phyloP scores from a whole-genome alignment of 2,329 filamentous ascomycete genomes.

The Colletotrichum gloeosporioides region DNA sequence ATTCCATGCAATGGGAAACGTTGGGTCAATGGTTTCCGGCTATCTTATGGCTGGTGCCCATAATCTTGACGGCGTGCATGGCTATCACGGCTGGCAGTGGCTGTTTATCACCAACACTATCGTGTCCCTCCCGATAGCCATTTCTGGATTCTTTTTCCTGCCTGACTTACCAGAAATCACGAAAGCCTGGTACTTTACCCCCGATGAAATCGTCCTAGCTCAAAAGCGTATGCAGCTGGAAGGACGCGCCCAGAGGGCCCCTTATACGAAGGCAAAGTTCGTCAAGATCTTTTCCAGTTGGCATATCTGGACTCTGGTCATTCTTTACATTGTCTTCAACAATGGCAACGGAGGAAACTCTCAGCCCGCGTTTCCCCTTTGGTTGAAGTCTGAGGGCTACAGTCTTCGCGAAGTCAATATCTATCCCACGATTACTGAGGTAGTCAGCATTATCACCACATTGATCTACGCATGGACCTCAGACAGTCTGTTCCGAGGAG shows the following conservation, averaged over 20 bases:
- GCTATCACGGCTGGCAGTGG: constrained; percentile 59
- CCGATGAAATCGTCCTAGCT: constrained; percentile 28
- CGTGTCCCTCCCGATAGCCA: constrained; percentile 56
- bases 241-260: constrained; percentile 44
- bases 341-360: constrained; percentile 48
- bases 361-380: constrained; percentile 39
- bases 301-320: constrained; percentile 41
- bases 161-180: constrained; percentile 50
- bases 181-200: constrained; percentile 35
- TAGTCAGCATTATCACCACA: constrained; percentile 11
- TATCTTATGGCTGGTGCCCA: constrained; percentile 62
- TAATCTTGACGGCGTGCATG: constrained; percentile 53
- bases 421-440: constrained; percentile 36
- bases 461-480: constrained; percentile 14
- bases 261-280: constrained; percentile 53
- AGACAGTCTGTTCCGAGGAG: background rate
- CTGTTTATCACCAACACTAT: constrained; percentile 64
- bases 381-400: constrained; percentile 45
- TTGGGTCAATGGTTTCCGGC: constrained; percentile 62
- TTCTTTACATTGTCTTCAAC: constrained; percentile 49
- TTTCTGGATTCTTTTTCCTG: constrained; percentile 55
- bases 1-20: constrained; percentile 53
- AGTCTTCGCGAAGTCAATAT: constrained; percentile 56
- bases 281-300: constrained; percentile 63
- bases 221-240: constrained; percentile 40